phyloP scores from a whole-genome alignment of 179 eudicot species.

The Actinidia chinensis region DNA sequence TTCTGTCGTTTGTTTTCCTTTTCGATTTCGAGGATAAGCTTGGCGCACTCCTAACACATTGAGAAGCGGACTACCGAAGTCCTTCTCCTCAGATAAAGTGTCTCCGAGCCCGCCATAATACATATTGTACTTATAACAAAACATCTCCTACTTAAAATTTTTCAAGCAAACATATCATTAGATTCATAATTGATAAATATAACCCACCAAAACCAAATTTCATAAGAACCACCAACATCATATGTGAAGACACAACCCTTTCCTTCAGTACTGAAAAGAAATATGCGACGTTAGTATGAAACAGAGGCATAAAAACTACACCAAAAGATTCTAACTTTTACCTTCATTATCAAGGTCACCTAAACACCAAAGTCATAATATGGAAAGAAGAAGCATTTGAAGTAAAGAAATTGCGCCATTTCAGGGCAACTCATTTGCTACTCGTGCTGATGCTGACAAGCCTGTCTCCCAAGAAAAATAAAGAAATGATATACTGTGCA shows the following conservation, averaged over 20 bases:
- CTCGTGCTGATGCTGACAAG: slow-evolving; percentile 91
- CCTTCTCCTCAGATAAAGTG: too few relatives aligned
- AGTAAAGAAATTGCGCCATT: slow-evolving; percentile 91
- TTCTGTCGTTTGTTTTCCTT: too few relatives aligned
- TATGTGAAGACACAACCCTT: slow-evolving; percentile 94
- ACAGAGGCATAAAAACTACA: background rate
- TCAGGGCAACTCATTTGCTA: slow-evolving; percentile 98
- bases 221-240: slow-evolving; percentile 98
- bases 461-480: slow-evolving; percentile 32
- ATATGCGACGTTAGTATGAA: background rate
- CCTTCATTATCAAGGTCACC: slow-evolving; percentile 97
- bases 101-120: too few relatives aligned
- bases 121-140: too few relatives aligned
- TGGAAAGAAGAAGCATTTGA: slow-evolving; percentile 94
- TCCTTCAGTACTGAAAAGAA: slow-evolving; percentile 46
- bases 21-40: too few relatives aligned
- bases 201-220: too few relatives aligned
- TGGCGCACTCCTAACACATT: too few relatives aligned
- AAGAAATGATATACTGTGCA: too few relatives aligned
- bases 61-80: too few relatives aligned
- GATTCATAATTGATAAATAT: too few relatives aligned
- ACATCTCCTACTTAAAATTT: too few relatives aligned
- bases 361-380: slow-evolving; percentile 90
- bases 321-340: slow-evolving; percentile 18
- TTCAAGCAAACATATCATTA: too few relatives aligned